Conservation (phyloP, 2,329 filamentous ascomycete genomes). For the Parastagonospora nodorum region DNA sequence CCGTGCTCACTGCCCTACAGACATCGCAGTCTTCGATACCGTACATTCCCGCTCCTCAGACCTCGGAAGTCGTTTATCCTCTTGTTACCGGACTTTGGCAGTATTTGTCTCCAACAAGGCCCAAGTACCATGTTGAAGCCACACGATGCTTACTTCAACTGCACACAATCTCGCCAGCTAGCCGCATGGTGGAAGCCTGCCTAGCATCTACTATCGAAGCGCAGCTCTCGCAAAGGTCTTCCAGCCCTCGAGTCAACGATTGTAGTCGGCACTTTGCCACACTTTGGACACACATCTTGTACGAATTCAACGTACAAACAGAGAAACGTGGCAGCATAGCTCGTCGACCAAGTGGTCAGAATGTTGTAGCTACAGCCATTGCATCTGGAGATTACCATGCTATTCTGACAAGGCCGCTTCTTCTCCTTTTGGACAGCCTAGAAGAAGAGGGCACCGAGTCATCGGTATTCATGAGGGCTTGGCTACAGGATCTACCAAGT, state of each 20-base stretch:
- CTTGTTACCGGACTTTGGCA: constrained; percentile 78
- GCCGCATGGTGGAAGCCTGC: constrained; percentile 79
- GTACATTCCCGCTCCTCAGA: constrained; percentile 48
- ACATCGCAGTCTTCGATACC: constrained; percentile 25
- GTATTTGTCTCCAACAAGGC: constrained; percentile 78
- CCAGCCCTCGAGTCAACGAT: constrained; percentile 47
- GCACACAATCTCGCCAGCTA: constrained; percentile 71
- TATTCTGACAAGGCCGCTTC: constrained; percentile 79
- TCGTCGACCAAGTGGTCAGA: constrained; percentile 37
- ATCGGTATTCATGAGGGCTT: constrained; percentile 77
- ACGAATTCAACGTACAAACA: constrained; percentile 43
- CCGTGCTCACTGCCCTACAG: constrained; percentile 42
- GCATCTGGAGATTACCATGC: constrained; percentile 65
- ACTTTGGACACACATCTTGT: constrained; percentile 77
- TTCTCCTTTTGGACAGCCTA: constrained; percentile 80
- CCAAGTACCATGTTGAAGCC: constrained; percentile 94
- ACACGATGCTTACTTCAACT: constrained; percentile 86
- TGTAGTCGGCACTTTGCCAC: constrained; percentile 72
- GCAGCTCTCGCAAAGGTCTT: constrained; percentile 4
- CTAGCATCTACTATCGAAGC: constrained; percentile 68
- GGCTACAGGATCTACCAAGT: constrained; percentile 70
- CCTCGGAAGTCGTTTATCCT: constrained; percentile 67
- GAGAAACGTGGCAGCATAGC: constrained; percentile 39
- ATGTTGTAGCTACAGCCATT: constrained; percentile 28
- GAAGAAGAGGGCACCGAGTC: constrained; percentile 73